Evolutionary conservation across 306 rosid genomes (phyloP), one percentile per base, ranked within the genome.

Genomic region (Lupinus albus): DNA sequence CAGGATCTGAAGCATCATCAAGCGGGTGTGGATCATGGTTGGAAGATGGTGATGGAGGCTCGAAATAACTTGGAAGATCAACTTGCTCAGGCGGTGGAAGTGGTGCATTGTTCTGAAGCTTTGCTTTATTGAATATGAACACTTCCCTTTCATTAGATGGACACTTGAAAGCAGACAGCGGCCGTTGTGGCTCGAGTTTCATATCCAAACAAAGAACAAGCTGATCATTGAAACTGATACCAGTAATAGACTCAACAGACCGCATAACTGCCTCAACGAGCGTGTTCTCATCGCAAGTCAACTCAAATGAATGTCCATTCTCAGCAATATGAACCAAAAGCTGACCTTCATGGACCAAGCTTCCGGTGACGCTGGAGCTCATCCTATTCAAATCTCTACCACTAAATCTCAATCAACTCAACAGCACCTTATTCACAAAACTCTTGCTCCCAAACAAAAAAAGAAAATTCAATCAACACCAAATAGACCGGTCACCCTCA

Each of bases 1-100:
- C 99, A 74, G 97, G 99, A 73, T 94, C 99, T 0, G 79, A 78
- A 63, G 91, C 99, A 78, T 90, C 92, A 58, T 94, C 99, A 76
- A 94, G 79, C 45, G 96, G 89, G 56, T 94, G 99, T 5, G 84
- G 81, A 74, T 81, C 86, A 32, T 82, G 88, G 5, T 88, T 79
- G 44, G 97, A 80, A 0, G 89, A 76, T 0, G 96, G 91, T 2
- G 83, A 78, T 13, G 72, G 88, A 17, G 90, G 91, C 18, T 86
- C 96, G 3, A 76, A 75, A 76, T 60, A 55, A 46, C 80, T 85
- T 4, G 46, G 63, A 16, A 81, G 62, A 67, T 83, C 88, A 42
- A 88, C 73, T 36, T 83, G 85, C 81, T 90, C 99, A 0, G 67
- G 85, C 4, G 60, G 84, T 49, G 96, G 99, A 44, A 76, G 86